Percentiles rank a stretch among this genome's conserved stretches.
phyloP scores from a whole-genome alignment of 257 asterid genomes.

The Solanum etuberosum region DNA sequence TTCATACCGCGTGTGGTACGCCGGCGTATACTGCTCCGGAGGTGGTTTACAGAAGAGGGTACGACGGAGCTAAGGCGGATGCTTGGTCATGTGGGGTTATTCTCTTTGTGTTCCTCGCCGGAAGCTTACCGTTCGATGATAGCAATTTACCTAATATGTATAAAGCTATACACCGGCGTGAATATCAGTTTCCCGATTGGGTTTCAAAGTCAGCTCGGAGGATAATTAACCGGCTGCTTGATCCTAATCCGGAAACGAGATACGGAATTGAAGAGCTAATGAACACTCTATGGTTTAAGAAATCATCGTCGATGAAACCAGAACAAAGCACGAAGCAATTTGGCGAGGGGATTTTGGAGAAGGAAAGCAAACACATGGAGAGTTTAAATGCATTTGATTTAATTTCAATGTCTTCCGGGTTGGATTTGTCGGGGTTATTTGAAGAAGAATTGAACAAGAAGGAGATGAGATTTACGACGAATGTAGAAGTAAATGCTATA shows the following conservation, averaged over 20 bases:
- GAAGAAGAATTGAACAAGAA: constrained; percentile 36
- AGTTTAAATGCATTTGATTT: constrained; percentile 68
- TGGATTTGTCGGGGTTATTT: constrained; percentile 58
- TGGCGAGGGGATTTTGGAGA: constrained; percentile 12
- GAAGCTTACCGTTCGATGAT: constrained; percentile 63
- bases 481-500: constrained; percentile 25
- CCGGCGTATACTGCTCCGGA: constrained; percentile 95
- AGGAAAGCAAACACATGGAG: constrained; percentile 10
- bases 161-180: constrained; percentile 59
- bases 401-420: constrained; percentile 70
- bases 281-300: constrained; percentile 56
- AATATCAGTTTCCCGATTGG: constrained; percentile 47
- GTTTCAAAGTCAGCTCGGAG: constrained; percentile 46
- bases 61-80: constrained; percentile 80
- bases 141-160: constrained; percentile 53
- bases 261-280: constrained; percentile 47
- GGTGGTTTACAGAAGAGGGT: constrained; percentile 55
- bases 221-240: constrained; percentile 45
- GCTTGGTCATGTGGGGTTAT: constrained; percentile 95
- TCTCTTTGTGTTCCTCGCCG: constrained; percentile 50
- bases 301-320: constrained; percentile 6
- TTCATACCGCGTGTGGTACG: constrained; percentile 80
- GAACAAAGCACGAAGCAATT: neutral
- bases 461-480: constrained; percentile 57
- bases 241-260: constrained; percentile 65